phyloP scores from a whole-genome alignment of 306 rosid species.

The Prunus davidiana region DNA sequence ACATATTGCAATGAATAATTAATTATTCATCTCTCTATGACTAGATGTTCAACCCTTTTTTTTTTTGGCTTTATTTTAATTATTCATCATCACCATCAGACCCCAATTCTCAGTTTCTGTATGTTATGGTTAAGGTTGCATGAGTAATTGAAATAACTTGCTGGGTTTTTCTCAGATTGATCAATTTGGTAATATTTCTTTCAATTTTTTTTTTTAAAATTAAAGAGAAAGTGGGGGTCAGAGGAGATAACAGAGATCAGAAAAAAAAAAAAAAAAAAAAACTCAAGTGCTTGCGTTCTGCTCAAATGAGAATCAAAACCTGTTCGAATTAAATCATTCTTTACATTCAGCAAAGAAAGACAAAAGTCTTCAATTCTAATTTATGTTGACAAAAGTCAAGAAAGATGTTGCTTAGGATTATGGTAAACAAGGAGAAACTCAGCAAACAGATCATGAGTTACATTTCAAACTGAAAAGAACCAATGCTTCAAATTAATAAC shows the following conservation, averaged over 20 bases:
- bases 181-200: not conserved
- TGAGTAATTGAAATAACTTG: not conserved
- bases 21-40: not conserved
- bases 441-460: too few relatives aligned
- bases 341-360: not conserved
- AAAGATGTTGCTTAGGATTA: not conserved
- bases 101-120: not conserved
- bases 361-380: not conserved
- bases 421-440: not conserved
- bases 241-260: too few relatives aligned
- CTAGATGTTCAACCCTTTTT: not conserved
- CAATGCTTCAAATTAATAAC: too few relatives aligned
- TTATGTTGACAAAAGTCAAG: not conserved
- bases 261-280: not conserved
- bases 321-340: not conserved
- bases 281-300: not conserved
- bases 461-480: too few relatives aligned
- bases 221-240: too few relatives aligned
- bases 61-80: too few relatives aligned
- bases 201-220: too few relatives aligned
- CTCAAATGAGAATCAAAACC: not conserved
- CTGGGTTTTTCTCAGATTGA: not conserved
- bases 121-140: not conserved
- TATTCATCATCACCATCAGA: too few relatives aligned
- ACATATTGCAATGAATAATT: not conserved